Percentiles rank a stretch among this genome's conserved stretches.
Evolutionary conservation across 768 basidiomycete genomes (phyloP).

Genomic region (Mycena olivaceomarginata): DNA sequence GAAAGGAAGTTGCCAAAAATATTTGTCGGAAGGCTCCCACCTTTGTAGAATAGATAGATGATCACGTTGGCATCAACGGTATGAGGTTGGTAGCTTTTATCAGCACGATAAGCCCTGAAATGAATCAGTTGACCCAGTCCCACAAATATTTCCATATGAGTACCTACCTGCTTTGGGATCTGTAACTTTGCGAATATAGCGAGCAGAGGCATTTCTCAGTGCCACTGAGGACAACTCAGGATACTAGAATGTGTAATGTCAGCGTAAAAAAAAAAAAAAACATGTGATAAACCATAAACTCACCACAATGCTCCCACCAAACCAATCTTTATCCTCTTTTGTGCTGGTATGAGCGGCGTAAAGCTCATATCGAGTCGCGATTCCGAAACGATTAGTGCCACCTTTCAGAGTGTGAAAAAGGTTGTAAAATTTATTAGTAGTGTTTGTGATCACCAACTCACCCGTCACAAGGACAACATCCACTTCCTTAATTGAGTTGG

Average conservation of each 20-base stretch:
- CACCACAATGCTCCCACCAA: slow-evolving; percentile 61
- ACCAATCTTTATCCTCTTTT: slow-evolving; percentile 59
- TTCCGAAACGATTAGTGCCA: slow-evolving; percentile 65
- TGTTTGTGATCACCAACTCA: slow-evolving; percentile 60
- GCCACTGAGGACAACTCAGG: slow-evolving; percentile 57
- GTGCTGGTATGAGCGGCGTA: slow-evolving; percentile 61
- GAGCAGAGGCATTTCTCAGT: slow-evolving; percentile 57
- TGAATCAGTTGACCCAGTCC: not conserved
- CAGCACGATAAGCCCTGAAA: slow-evolving; percentile 47
- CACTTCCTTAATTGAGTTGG: slow-evolving; percentile 58
- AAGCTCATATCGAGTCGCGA: slow-evolving; percentile 65
- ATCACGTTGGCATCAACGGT: slow-evolving; percentile 46
- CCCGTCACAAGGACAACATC: slow-evolving; percentile 67
- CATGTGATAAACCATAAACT: slow-evolving; percentile 27
- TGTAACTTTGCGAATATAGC: slow-evolving; percentile 57
- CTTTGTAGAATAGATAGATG: slow-evolving; percentile 61
- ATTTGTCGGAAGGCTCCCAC: slow-evolving; percentile 53
- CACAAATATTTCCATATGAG: not conserved
- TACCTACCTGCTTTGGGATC: slow-evolving; percentile 60
- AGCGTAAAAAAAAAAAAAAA: not conserved
- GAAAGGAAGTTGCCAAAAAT: slow-evolving; percentile 62
- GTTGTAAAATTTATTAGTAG: slow-evolving; percentile 61
- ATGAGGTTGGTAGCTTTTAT: slow-evolving; percentile 43
- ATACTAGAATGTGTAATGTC: not conserved
- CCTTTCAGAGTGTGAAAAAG: slow-evolving; percentile 66